phyloP scores from a whole-genome alignment of 306 rosid species.

The Trifolium subterraneum region DNA sequence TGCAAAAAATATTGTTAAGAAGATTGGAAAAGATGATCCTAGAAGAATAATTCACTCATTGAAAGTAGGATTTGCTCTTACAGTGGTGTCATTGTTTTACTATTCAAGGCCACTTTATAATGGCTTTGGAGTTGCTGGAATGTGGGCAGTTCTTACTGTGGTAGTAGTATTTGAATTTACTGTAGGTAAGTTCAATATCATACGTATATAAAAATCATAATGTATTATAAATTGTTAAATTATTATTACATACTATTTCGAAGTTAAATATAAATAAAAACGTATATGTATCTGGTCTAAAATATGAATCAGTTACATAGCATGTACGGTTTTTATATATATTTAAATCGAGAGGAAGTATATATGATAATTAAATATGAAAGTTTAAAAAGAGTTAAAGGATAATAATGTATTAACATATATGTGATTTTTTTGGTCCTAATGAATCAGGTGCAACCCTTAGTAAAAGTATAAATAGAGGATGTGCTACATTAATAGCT shows the following conservation, averaged over 20 bases:
- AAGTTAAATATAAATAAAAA: background rate
- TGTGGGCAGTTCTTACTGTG: conserved; percentile 94
- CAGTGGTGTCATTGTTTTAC: conserved; percentile 79
- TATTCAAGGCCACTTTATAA: conserved; percentile 76
- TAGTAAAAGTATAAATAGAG: conserved; percentile 77
- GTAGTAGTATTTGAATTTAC: conserved; percentile 87
- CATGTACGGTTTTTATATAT: background rate
- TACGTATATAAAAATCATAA: background rate
- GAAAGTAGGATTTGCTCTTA: conserved; percentile 89
- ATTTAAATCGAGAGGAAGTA: background rate
- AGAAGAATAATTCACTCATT: conserved; percentile 85
- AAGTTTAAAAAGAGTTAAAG: background rate
- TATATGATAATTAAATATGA: background rate
- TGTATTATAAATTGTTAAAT: background rate
- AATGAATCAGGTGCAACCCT: conserved; percentile 77
- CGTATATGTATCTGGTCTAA: background rate
- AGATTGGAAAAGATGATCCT: conserved; percentile 86
- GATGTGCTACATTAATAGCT: conserved; percentile 75
- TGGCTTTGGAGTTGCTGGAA: conserved; percentile 83
- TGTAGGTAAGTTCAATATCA: conserved; percentile 63
- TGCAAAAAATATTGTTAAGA: conserved; percentile 48
- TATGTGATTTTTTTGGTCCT: conserved; percentile 5
- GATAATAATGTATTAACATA: conserved; percentile 1
- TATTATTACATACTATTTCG: background rate
- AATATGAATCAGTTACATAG: background rate